These are phyloP conservation scores for Sphagnum fallax DNA, from an alignment of 228 moss, liverwort and hornwort species.

Conservation along the genomic window DNA sequence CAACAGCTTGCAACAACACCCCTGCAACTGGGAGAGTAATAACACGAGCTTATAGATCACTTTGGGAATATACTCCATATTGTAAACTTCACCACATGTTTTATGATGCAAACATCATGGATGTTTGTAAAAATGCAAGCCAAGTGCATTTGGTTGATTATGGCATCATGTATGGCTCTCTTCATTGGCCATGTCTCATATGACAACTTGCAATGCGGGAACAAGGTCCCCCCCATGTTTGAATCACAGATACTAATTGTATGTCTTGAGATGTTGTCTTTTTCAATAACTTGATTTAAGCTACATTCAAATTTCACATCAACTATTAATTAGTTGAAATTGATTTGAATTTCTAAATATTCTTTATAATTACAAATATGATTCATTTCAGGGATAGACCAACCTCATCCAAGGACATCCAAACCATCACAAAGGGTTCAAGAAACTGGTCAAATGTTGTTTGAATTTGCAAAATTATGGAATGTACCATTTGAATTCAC, in stretches of 20 bases:
- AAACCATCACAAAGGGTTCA: constrained; percentile 60
- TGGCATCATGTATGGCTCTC: constrained; percentile 65
- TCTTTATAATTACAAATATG: too few species aligned
- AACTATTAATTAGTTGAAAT: too few species aligned
- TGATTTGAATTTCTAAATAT: too few species aligned
- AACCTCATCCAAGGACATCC: constrained; percentile 75
- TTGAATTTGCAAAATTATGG: constrained; percentile 32
- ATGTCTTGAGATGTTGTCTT: too few species aligned
- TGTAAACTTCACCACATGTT: constrained; percentile 42
- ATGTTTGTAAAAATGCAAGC: constrained; percentile 33
- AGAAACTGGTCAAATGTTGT: constrained; percentile 71
- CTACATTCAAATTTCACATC: too few species aligned
- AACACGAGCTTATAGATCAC: constrained; percentile 50
- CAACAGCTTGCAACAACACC: constrained; percentile 44
- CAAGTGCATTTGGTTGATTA: constrained; percentile 76
- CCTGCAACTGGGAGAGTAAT: constrained; percentile 51
- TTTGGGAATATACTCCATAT: constrained; percentile 41
- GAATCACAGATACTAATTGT: constrained; percentile 52
- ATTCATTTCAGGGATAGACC: constrained; percentile 54
- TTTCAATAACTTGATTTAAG: too few species aligned
- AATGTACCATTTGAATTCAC: constrained; percentile 76
- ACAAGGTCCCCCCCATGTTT: constrained; percentile 66
- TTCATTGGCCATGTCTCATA: constrained; percentile 86
- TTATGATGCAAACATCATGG: constrained; percentile 42
- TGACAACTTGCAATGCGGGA: constrained; percentile 31